Evolutionary conservation across 2,329 filamentous ascomycete genomes (phyloP), one percentile per base, ranked within the genome.

Genomic region (Hypoxylon sp.): DNA sequence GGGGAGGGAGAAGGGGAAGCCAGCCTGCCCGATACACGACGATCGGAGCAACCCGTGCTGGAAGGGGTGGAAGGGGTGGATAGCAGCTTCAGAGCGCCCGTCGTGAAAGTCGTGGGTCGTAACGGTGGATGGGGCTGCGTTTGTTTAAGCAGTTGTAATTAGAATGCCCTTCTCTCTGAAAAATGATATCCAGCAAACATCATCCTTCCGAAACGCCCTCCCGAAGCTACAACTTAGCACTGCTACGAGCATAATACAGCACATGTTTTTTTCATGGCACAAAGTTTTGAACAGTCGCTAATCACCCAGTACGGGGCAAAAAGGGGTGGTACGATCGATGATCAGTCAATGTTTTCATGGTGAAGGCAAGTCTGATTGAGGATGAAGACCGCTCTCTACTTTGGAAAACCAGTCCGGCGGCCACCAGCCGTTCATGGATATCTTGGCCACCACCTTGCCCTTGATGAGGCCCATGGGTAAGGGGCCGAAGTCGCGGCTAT

Each of bases 401-500:
- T 80, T 84, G 40, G 74, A 74, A 41, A 81, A 77, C 68, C 82
- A 80, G 9, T 72, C 75, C 70, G 79, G 79, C 1, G 85, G 83
- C 60, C 83, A 78, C 62, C 67, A 69, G 29, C 72, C 65, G 10
- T 62, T 49, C 5, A 68, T 43, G 5, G 62, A 61, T 1, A 79
- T 67, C 61, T 77, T 85, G 62, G 83, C 88, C 33, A 94, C 76
- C 2, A 95, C 87, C 73, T 96, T 98, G 42, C 92, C 92, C 67
- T 83, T 87, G 40, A 99, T 84, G 62, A 99, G 78, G 1, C 86
- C 94, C 70, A 99, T 78, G 0, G 95, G 95, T 23, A 99, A 73
- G 0, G 95, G 92, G 0, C 95, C 95, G 77, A 89, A 97, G 35
- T 87, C 80, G 60, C 95, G 86, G 38, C 92, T 97, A 78, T 99